Conservation (phyloP, 768 basidiomycete species). For the Neoboletus brunneissimus region DNA sequence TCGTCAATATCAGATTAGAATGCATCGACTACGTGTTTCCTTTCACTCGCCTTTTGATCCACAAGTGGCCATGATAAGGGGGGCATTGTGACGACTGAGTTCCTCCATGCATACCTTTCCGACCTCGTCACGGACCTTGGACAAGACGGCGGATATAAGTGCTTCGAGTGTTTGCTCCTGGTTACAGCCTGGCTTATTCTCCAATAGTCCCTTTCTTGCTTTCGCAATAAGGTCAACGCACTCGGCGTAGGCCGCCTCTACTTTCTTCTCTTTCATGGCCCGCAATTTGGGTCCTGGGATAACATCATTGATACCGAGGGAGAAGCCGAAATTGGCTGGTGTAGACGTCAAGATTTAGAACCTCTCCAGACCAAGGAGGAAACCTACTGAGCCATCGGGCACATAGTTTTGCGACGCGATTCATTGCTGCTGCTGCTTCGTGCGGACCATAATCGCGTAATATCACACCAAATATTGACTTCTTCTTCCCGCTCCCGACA, state of each 20-base stretch:
- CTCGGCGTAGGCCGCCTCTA: constrained; percentile 83
- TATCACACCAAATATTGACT: constrained; percentile 97
- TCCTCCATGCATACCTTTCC: constrained; percentile 99
- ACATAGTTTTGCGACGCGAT: constrained; percentile 90
- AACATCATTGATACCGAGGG: constrained; percentile 97
- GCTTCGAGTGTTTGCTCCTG: constrained; percentile 97
- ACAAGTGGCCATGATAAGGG: constrained; percentile 98
- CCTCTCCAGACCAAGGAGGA: not conserved
- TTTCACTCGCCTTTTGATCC: constrained; percentile 84
- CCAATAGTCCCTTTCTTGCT: constrained; percentile 87
- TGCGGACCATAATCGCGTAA: constrained; percentile 94
- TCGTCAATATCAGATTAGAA: constrained; percentile 1
- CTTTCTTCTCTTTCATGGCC: constrained; percentile 76
- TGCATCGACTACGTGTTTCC: not conserved
- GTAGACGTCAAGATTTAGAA: constrained; percentile 3
- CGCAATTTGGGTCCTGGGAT: constrained; percentile 89
- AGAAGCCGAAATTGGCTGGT: constrained; percentile 95
- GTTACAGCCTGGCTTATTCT: constrained; percentile 97
- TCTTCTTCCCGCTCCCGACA: constrained; percentile 98
- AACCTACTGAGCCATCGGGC: constrained; percentile 85
- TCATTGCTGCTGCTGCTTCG: constrained; percentile 94
- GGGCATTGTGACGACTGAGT: constrained; percentile 94
- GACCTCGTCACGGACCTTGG: constrained; percentile 92
- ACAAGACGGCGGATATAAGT: constrained; percentile 89
- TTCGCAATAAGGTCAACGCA: constrained; percentile 85